Conservation (phyloP, 768 basidiomycete genomes). For the Arthromyces matolae region DNA sequence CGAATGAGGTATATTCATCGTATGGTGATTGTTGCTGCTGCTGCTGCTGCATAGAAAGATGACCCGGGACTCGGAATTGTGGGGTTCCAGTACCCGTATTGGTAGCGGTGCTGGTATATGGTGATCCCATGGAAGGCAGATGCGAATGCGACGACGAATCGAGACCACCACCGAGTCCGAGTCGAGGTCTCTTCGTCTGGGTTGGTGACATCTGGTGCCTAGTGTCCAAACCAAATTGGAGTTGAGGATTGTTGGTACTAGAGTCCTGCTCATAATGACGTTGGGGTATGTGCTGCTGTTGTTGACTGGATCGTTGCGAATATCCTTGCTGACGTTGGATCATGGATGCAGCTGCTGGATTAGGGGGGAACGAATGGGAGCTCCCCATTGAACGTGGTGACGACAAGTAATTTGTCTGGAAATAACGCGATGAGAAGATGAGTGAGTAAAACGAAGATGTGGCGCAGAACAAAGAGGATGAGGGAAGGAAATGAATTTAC, state of each 20-base stretch:
- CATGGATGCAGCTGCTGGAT: slow-evolving; percentile 7
- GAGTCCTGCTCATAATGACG: slow-evolving; percentile 10
- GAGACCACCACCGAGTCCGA: too few species aligned
- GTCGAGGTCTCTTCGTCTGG: slow-evolving; percentile 4
- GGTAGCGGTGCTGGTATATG: not conserved
- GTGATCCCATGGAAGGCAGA: slow-evolving; percentile 3
- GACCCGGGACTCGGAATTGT: slow-evolving; percentile 2
- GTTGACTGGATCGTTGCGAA: not conserved
- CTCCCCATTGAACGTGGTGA: not conserved
- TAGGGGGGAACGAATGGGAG: slow-evolving; percentile 8
- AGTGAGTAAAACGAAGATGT: not conserved
- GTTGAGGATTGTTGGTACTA: not conserved
- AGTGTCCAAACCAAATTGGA: not conserved
- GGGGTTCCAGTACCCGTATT: not conserved
- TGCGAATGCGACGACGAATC: too few species aligned
- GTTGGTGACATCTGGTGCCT: slow-evolving; percentile 1
- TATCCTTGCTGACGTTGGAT: slow-evolving; percentile 3
- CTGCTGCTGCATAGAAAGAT: slow-evolving; percentile 1
- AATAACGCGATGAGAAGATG: not conserved
- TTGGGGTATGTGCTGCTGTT: not conserved
- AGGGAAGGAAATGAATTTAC: too few species aligned
- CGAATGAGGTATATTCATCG: slow-evolving; percentile 3
- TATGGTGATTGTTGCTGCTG: slow-evolving; percentile 1
- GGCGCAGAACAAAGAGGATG: not conserved
- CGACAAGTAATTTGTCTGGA: slow-evolving; percentile 5